Conservation (phyloP, 2,329 filamentous ascomycete genomes). For the Orbilia brochopaga region DNA sequence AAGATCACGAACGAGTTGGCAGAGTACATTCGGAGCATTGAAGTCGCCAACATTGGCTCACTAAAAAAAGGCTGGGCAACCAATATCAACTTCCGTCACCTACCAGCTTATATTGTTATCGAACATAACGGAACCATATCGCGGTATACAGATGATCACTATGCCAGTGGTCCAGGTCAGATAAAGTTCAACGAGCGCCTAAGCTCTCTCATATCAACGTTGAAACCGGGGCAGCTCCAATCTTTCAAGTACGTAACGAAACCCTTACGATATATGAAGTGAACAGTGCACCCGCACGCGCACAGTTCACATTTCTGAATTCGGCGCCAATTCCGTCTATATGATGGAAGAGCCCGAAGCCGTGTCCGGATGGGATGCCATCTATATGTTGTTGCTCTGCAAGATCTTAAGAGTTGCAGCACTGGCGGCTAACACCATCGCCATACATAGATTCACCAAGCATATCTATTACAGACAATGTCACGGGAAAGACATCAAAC, state of each 20-base stretch:
- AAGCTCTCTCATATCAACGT: not conserved
- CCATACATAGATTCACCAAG: not conserved
- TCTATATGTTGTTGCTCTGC: too few relatives aligned
- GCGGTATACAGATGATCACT: too few relatives aligned
- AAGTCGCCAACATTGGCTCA: not conserved
- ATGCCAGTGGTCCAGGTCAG: not conserved
- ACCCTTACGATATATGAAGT: not conserved
- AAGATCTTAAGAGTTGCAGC: too few relatives aligned
- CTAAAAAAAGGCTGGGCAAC: not conserved
- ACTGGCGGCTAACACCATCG: too few relatives aligned
- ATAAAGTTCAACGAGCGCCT: constrained; percentile 5
- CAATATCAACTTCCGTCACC: too few relatives aligned
- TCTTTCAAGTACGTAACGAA: constrained; percentile 7
- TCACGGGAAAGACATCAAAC: not conserved
- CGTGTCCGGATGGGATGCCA: too few relatives aligned
- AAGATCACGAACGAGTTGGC: constrained; percentile 1
- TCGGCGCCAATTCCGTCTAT: too few relatives aligned
- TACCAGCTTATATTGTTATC: too few relatives aligned
- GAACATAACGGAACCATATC: too few relatives aligned
- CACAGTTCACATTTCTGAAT: too few relatives aligned
- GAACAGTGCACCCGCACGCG: too few relatives aligned
- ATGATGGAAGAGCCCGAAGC: too few relatives aligned
- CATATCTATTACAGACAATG: not conserved
- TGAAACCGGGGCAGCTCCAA: constrained; percentile 16
- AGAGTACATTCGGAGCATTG: not conserved